A percentile compares a stretch with the other conserved stretches of the same genome.
Evolutionary conservation across 805 yeast genomes (phyloP).

Genomic region (Candida golubevii): DNA sequence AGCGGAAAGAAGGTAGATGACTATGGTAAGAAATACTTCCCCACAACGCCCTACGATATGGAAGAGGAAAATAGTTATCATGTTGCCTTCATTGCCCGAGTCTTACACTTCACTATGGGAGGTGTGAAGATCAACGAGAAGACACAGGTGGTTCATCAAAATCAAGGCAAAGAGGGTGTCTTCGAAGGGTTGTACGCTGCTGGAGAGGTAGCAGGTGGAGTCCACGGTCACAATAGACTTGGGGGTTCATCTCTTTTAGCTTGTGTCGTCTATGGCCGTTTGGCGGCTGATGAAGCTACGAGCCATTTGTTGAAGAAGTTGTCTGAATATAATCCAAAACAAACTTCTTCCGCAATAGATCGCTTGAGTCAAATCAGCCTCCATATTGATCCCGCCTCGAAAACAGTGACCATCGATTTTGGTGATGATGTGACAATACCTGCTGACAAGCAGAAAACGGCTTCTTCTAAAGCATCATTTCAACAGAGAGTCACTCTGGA

Average conservation of each 20-base stretch:
- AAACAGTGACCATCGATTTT: conserved; percentile 34
- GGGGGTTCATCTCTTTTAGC: conserved; percentile 44
- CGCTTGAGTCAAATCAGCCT: conserved; percentile 17
- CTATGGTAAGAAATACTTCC: conserved; percentile 47
- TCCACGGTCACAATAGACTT: conserved; percentile 42
- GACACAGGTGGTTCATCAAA: conserved; percentile 35
- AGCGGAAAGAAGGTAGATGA: conserved; percentile 34
- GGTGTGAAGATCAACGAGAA: conserved; percentile 54
- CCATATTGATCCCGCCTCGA: conserved; percentile 29
- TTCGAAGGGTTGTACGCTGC: conserved; percentile 39
- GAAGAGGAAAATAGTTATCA: conserved; percentile 36
- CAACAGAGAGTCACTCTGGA: not conserved
- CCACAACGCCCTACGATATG: conserved; percentile 42
- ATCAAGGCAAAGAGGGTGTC: conserved; percentile 20
- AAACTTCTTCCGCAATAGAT: conserved; percentile 5
- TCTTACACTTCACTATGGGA: conserved; percentile 68
- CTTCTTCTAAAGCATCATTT: not conserved
- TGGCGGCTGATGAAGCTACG: conserved; percentile 41
- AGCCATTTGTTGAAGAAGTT: conserved; percentile 21
- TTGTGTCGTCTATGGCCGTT: conserved; percentile 42
- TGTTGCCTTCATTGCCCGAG: conserved; percentile 52
- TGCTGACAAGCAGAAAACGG: not conserved
- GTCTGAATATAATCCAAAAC: not conserved
- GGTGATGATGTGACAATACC: conserved; percentile 4
- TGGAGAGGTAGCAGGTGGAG: conserved; percentile 45